phyloP scores from a whole-genome alignment of 2,329 filamentous ascomycete genomes.

The Pestalotiopsis sp. region DNA sequence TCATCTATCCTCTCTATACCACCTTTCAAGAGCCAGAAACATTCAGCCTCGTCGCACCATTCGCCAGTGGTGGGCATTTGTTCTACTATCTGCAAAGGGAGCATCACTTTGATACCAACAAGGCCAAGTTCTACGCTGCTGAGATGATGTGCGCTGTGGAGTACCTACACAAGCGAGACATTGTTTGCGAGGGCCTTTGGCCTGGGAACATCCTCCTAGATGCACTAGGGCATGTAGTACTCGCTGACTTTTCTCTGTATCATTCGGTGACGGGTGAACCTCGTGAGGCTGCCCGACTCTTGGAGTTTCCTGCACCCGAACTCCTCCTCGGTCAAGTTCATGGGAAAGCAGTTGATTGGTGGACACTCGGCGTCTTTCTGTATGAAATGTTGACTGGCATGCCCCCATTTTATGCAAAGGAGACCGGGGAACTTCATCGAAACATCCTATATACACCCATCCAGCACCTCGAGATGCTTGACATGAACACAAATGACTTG shows the following conservation, averaged over 20 bases:
- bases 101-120: not conserved
- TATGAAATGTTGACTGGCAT: not conserved
- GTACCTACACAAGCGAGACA: not conserved
- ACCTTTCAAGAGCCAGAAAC: not conserved
- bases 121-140: not conserved
- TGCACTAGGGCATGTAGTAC: not conserved
- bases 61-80: not conserved
- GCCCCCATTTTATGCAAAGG: not conserved
- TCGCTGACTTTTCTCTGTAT: not conserved
- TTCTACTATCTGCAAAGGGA: constrained; percentile 1
- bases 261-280: not conserved
- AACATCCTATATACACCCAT: not conserved
- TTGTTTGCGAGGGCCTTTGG: not conserved
- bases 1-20: not conserved
- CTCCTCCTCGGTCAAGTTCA: not conserved
- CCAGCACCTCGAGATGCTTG: not conserved
- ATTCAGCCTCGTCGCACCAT: not conserved
- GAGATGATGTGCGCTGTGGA: not conserved
- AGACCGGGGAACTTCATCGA: not conserved
- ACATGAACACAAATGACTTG: not conserved
- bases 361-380: not conserved
- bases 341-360: not conserved
- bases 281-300: not conserved
- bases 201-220: not conserved
- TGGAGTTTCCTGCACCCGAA: not conserved